A percentile compares a stretch with the other conserved stretches of the same genome.
These are phyloP conservation scores for Colletotrichum theobromicola DNA, from an alignment of 2,329 filamentous ascomycete species.

Conservation along the genomic window DNA sequence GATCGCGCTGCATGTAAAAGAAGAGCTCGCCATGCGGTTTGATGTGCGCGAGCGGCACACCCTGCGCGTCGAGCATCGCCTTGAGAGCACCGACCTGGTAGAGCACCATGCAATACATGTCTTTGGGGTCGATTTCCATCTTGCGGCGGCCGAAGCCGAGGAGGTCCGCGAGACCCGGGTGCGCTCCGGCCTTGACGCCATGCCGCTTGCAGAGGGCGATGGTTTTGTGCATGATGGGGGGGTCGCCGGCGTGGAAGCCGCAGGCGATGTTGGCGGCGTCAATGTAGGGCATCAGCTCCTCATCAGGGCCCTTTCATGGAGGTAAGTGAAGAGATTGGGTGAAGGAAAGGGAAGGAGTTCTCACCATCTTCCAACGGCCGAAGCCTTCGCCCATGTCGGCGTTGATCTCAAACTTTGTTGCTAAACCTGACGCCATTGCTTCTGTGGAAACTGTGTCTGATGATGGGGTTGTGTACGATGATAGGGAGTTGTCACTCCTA, in stretches of 20 bases:
- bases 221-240: conserved; percentile 67
- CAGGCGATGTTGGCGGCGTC: conserved; percentile 69
- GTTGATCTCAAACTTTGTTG: conserved; percentile 41
- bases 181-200: conserved; percentile 62
- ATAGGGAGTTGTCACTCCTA: background rate
- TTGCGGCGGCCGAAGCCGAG: conserved; percentile 68
- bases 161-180: conserved; percentile 69
- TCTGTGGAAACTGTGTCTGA: background rate
- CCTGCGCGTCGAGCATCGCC: conserved; percentile 62
- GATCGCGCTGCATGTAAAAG: conserved; percentile 35
- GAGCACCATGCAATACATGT: conserved; percentile 60
- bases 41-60: conserved; percentile 62
- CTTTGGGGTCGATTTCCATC: conserved; percentile 62
- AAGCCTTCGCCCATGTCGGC: conserved; percentile 59
- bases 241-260: conserved; percentile 65
- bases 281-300: conserved; percentile 61
- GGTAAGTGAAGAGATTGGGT: background rate
- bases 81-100: conserved; percentile 70
- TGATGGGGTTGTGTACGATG: background rate
- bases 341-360: too few relatives aligned
- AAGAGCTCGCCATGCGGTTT: conserved; percentile 60
- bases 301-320: background rate
- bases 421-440: background rate
- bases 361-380: conserved; percentile 43
- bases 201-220: conserved; percentile 62